phyloP scores from a whole-genome alignment of 2,329 filamentous ascomycete genomes.

The Colletotrichum ledebouriae region DNA sequence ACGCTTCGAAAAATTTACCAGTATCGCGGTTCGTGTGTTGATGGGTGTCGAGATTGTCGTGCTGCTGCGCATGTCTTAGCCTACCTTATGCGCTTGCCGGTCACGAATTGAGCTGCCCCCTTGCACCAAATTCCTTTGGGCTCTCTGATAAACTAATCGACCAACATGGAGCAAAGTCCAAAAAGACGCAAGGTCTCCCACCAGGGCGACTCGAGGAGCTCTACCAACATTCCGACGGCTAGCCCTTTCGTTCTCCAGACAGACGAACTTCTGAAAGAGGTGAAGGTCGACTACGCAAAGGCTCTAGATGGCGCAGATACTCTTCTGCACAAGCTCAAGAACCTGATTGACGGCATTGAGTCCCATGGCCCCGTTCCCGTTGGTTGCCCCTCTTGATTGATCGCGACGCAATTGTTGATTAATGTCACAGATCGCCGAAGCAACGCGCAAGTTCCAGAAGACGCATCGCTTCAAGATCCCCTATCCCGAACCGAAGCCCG shows the following conservation, averaged over 20 bases:
- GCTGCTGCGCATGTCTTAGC: background rate
- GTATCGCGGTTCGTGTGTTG: constrained; percentile 2
- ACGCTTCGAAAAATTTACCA: constrained; percentile 42
- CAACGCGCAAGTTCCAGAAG: constrained; percentile 75
- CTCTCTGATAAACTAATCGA: background rate
- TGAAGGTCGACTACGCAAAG: constrained; percentile 65
- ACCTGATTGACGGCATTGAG: constrained; percentile 64
- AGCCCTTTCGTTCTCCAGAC: constrained; percentile 72
- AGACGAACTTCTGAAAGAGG: constrained; percentile 69
- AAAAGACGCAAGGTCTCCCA: constrained; percentile 65
- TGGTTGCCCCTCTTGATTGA: constrained; percentile 46
- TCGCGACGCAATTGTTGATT: constrained; percentile 19
- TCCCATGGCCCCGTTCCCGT: constrained; percentile 65
- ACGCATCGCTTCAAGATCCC: constrained; percentile 79
- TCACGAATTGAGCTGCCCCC: constrained; percentile 15
- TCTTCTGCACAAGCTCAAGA: constrained; percentile 66
- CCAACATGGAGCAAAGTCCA: constrained; percentile 59
- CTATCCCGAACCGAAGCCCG: constrained; percentile 84
- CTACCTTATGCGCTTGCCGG: constrained; percentile 15
- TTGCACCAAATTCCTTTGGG: constrained; percentile 1
- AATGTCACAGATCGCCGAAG: constrained; percentile 73
- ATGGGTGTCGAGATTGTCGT: constrained; percentile 1
- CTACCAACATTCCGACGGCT: constrained; percentile 59
- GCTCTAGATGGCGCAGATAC: constrained; percentile 63
- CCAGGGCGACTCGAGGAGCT: constrained; percentile 51